Percentiles rank a stretch among this genome's conserved stretches.
These are phyloP conservation scores for Echinosphaeria canescens DNA, from an alignment of 2,329 filamentous ascomycete genomes.

Conservation along the genomic window DNA sequence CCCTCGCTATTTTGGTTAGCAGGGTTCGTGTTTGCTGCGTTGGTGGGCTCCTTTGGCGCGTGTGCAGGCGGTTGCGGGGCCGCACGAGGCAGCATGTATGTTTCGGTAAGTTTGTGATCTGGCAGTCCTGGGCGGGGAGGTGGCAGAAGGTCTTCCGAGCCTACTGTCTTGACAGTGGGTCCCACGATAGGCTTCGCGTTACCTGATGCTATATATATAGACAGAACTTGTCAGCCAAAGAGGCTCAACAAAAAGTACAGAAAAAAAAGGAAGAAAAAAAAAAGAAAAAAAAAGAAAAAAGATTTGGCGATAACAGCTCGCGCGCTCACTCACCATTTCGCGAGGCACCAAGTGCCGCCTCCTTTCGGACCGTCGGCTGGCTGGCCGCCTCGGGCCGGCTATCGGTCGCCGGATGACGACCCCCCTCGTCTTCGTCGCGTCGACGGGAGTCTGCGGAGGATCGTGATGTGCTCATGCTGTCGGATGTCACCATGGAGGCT, in stretches of 20 bases:
- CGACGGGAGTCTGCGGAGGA: constrained; percentile 34
- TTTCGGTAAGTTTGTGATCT: constrained; percentile 17
- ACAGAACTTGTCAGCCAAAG: too few relatives aligned
- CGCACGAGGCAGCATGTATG: constrained; percentile 34
- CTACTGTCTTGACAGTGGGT: too few relatives aligned
- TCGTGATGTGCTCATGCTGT: constrained; percentile 20
- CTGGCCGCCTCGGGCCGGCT: constrained; percentile 15
- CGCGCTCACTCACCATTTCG: constrained; percentile 20
- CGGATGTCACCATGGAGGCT: constrained; percentile 12
- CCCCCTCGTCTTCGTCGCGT: constrained; percentile 29
- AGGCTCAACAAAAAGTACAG: too few relatives aligned
- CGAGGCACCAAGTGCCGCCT: constrained; percentile 21
- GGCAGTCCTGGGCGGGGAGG: constrained; percentile 2
- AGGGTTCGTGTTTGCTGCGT: constrained; percentile 14
- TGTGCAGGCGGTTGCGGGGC: constrained; percentile 29
- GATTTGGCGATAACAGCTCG: too few relatives aligned
- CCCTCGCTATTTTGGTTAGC: too few relatives aligned
- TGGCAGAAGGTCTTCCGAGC: too few relatives aligned
- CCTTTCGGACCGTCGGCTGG: constrained; percentile 39
- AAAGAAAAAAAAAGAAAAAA: too few relatives aligned
- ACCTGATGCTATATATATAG: too few relatives aligned
- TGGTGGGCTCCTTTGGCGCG: constrained; percentile 23
- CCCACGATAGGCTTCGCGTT: too few relatives aligned
- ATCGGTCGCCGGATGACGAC: constrained; percentile 19
- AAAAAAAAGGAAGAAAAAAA: too few relatives aligned